Conservation (phyloP, 2,329 filamentous ascomycete genomes). For the Fusarium setosum region DNA sequence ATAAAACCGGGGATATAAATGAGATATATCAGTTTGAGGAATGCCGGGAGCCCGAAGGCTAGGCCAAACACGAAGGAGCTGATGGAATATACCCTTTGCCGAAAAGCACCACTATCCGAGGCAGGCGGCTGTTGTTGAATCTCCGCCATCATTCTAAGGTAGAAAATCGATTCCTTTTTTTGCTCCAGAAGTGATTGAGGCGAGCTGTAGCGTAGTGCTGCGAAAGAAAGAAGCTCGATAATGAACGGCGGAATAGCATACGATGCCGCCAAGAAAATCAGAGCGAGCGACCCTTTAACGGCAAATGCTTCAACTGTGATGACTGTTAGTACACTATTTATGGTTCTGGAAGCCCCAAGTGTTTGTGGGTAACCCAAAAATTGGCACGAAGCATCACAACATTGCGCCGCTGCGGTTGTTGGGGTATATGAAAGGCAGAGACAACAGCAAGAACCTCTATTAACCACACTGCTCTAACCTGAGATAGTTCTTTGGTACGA, state of each 20-base stretch:
- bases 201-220: background rate
- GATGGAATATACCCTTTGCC: background rate
- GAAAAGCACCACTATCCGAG: background rate
- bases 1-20: no score
- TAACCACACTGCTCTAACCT: background rate
- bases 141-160: background rate
- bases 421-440: background rate
- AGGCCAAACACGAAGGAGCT: background rate
- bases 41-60: no score
- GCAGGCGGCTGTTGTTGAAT: background rate
- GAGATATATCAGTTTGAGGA: no score
- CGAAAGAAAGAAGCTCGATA: background rate
- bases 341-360: background rate
- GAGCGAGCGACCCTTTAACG: background rate
- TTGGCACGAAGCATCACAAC: no score
- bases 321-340: background rate
- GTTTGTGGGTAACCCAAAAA: background rate
- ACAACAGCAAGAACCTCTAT: background rate
- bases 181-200: background rate
- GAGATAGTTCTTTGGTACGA: background rate
- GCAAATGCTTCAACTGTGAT: background rate
- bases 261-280: background rate
- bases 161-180: background rate
- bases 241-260: background rate
- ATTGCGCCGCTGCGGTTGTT: no score